Evolutionary conservation across 2,329 filamentous ascomycete genomes (phyloP), one percentile per base, ranked within the genome.

Genomic region (Lachnellula suecica): DNA sequence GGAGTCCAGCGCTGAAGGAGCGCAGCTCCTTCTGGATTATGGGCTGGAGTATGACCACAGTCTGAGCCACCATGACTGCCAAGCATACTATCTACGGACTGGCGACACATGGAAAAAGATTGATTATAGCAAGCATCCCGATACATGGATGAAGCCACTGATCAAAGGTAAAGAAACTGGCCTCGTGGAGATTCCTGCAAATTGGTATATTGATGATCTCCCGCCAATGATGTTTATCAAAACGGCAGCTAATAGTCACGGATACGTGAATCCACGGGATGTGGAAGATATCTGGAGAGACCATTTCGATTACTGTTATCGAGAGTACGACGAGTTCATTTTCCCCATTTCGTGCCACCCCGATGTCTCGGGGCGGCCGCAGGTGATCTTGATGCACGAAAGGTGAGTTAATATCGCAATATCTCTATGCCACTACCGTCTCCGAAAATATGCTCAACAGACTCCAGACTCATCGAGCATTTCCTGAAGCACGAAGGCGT

Each of bases 391-490:
- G 51, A 70, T 78, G 72, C 74, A 76, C 10, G 23, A 45, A 19
- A 29, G 43, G 25, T n/a, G n/a, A n/a, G n/a, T n/a, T n/a, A n/a
- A n/a, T n/a, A n/a, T n/a, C n/a, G n/a, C n/a, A n/a, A n/a, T n/a
- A n/a, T n/a, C n/a, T n/a, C n/a, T n/a, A n/a, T n/a, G n/a, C n/a
- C n/a, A n/a, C n/a, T n/a, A n/a, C n/a, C n/a, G n/a, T n/a, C n/a
- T n/a, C n/a, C n/a, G n/a, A n/a, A n/a, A n/a, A n/a, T n/a, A n/a
- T n/a, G n/a, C n/a, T n/a, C n/a, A n/a, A n/a, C n/a, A n/a, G n/a
- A 31, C 15, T 31, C 15, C 24, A 91, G 74, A 48, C 74, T 85
- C 41, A 88, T 89, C 54, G 83, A 88, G 59, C 74, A 87, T 47
- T 85, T 88, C 63, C 87, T 83, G 52, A 72, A 70, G 47, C 75